Percentiles rank a stretch among this genome's conserved stretches.
phyloP scores from a whole-genome alignment of 208 protist genomes.

The Angomonas ambiguus region DNA sequence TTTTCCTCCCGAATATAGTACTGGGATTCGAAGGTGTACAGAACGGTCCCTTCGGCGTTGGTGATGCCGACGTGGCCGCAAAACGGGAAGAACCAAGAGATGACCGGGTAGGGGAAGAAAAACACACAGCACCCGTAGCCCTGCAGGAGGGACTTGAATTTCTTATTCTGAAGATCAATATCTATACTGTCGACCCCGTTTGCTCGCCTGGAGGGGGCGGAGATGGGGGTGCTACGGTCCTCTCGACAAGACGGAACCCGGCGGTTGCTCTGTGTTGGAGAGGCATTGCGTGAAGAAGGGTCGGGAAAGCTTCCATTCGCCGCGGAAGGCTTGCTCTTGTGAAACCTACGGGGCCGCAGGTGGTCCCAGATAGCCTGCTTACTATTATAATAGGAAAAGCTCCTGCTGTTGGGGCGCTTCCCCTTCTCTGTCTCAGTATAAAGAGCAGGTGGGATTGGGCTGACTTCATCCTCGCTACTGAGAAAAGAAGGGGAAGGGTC shows the following conservation, averaged over 20 bases:
- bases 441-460: no score
- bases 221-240: not conserved
- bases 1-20: constrained; percentile 66
- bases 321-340: not conserved
- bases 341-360: not conserved
- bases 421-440: no score
- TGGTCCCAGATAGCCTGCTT: not conserved
- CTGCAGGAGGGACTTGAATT: constrained; percentile 17
- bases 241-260: not conserved
- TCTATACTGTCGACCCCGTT: not conserved
- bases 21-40: constrained; percentile 65
- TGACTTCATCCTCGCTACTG: no score
- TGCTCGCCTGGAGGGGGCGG: not conserved
- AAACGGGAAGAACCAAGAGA: constrained; percentile 80
- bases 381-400: not conserved
- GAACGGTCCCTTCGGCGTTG: constrained; percentile 59
- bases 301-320: not conserved
- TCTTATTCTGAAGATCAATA: not conserved
- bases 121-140: constrained; percentile 83
- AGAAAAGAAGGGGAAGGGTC: no score
- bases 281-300: not conserved
- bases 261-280: not conserved
- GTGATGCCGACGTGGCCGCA: constrained; percentile 78
- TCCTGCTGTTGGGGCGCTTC: not conserved
- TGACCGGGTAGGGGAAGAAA: constrained; percentile 74